Conservation (phyloP, 352 stramenopile genomes). For the Globisporangium heterothallicum region DNA sequence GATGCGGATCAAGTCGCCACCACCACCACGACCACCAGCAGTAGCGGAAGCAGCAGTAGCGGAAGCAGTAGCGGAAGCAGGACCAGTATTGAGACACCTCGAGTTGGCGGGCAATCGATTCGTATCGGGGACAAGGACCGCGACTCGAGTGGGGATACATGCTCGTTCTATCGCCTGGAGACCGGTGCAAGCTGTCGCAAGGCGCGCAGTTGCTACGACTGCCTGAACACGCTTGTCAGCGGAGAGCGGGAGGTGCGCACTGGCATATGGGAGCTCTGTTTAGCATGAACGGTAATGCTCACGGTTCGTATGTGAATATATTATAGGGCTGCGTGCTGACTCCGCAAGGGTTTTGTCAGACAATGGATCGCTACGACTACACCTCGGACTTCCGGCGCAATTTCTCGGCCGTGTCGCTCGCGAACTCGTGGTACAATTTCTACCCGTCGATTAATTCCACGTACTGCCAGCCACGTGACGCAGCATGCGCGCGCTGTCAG, state of each 20-base stretch:
- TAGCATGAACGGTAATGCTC: conserved; percentile 1
- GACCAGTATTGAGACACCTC: conserved; percentile 2
- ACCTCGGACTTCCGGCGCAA: conserved; percentile 56
- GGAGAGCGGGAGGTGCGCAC: conserved; percentile 11
- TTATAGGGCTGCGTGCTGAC: conserved; percentile 48
- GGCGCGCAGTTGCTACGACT: conserved; percentile 65
- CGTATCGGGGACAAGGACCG: conserved; percentile 28
- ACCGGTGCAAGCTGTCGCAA: conserved; percentile 37
- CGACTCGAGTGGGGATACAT: conserved; percentile 44
- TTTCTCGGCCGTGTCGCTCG: conserved; percentile 23
- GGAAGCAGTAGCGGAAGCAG: conserved; percentile 13
- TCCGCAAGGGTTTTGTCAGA: conserved; percentile 48
- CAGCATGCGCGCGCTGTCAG: conserved; percentile 43
- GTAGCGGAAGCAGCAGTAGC: conserved; percentile 9
- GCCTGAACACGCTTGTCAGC: conserved; percentile 42
- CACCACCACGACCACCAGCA: conserved; percentile 8
- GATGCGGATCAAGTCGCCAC: neutral
- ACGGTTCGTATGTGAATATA: neutral
- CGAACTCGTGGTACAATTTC: conserved; percentile 53
- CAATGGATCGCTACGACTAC: conserved; percentile 43
- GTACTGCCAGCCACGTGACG: conserved; percentile 54
- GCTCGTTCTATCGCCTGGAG: conserved; percentile 51
- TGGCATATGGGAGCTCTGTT: neutral
- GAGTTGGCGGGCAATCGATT: conserved; percentile 10
- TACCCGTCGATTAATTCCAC: conserved; percentile 56